Evolutionary conservation across 495 filamentous ascomycete genomes (phyloP).

Genomic region (Alectoria sarmentosa): DNA sequence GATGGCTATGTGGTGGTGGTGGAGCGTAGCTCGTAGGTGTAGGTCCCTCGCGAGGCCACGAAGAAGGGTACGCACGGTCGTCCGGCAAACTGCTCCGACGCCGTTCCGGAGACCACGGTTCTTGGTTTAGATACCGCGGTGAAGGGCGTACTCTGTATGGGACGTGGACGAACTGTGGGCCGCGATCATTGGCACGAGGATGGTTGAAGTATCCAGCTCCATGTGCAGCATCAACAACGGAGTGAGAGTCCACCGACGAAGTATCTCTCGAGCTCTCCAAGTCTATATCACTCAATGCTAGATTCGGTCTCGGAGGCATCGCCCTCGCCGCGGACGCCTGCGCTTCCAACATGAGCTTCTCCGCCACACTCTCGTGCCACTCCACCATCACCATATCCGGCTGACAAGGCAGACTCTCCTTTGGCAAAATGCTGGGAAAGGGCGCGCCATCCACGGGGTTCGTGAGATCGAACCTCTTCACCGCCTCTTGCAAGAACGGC

Average conservation of each 20-base stretch:
- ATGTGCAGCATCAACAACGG: slow-evolving; percentile 15
- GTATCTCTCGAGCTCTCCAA: slow-evolving; percentile 16
- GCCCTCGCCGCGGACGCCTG: slow-evolving; percentile 11
- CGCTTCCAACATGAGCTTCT: slow-evolving; percentile 37
- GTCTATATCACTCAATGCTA: slow-evolving; percentile 18
- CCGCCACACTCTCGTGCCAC: slow-evolving; percentile 73
- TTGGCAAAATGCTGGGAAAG: slow-evolving; percentile 74
- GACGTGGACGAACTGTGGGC: neutral
- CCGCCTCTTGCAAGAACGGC: slow-evolving; percentile 72
- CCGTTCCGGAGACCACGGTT: slow-evolving; percentile 13
- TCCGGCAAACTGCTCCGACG: slow-evolving; percentile 20
- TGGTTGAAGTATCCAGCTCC: slow-evolving; percentile 15
- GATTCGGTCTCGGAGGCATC: slow-evolving; percentile 8
- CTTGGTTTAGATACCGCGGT: slow-evolving; percentile 5
- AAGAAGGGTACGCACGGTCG: slow-evolving; percentile 3
- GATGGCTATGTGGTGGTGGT: slow-evolving; percentile 2
- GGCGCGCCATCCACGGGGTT: slow-evolving; percentile 61
- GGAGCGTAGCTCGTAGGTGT: neutral
- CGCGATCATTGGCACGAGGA: slow-evolving; percentile 7
- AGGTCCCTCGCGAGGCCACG: slow-evolving; percentile 9
- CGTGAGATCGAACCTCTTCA: slow-evolving; percentile 64
- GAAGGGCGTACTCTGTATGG: slow-evolving; percentile 3
- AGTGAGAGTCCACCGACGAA: slow-evolving; percentile 22
- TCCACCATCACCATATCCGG: slow-evolving; percentile 70
- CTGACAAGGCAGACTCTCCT: slow-evolving; percentile 62